These are phyloP conservation scores for Saccharomycopsis microspora DNA, from an alignment of 805 yeast genomes.

Conservation along the genomic window DNA sequence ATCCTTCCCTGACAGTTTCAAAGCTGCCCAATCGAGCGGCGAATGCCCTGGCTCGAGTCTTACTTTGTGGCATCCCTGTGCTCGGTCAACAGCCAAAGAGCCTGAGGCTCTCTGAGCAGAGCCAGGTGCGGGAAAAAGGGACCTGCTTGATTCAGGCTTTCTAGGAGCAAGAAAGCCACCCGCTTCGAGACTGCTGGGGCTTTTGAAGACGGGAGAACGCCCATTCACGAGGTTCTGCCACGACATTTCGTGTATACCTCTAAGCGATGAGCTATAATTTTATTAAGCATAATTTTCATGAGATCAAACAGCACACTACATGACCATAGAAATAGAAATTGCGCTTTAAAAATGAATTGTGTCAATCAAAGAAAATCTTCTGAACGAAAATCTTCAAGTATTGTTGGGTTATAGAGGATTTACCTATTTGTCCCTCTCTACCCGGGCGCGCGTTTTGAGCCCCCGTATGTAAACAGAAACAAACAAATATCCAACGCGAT, in stretches of 20 bases:
- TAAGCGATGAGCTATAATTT: neutral
- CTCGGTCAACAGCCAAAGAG: neutral
- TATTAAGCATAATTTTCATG: neutral
- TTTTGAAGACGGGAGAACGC: too few relatives aligned
- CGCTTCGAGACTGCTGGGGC: neutral
- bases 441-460: too few relatives aligned
- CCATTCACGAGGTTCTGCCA: constrained; percentile 6
- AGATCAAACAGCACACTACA: too few relatives aligned
- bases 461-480: too few relatives aligned
- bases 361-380: too few relatives aligned
- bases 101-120: constrained; percentile 8
- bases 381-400: too few relatives aligned
- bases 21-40: constrained; percentile 75
- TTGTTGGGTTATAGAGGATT: too few relatives aligned
- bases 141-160: neutral
- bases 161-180: neutral
- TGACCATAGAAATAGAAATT: too few relatives aligned
- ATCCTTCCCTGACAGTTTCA: constrained; percentile 35
- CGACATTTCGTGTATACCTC: neutral
- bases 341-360: too few relatives aligned
- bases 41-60: constrained; percentile 69
- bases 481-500: too few relatives aligned
- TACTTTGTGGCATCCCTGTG: constrained; percentile 37
- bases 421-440: too few relatives aligned
- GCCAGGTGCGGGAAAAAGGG: constrained; percentile 10